These are phyloP conservation scores for Mycena leptocephala DNA, from an alignment of 768 basidiomycete genomes.

Conservation along the genomic window DNA sequence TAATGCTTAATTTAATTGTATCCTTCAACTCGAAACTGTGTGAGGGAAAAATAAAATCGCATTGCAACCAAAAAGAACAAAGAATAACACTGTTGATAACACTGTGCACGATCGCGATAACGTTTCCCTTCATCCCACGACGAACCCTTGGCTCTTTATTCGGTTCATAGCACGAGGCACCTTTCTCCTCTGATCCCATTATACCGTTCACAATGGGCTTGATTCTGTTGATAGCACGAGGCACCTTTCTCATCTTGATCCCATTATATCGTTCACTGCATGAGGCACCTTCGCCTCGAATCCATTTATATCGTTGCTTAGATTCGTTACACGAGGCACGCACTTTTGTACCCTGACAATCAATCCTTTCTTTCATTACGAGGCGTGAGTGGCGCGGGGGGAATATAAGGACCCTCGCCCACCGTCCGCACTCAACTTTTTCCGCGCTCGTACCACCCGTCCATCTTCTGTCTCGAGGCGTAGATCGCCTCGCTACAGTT, in stretches of 20 bases:
- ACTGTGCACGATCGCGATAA: background rate
- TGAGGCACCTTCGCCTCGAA: background rate
- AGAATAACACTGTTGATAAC: background rate
- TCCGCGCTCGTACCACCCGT: background rate
- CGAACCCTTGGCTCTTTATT: background rate
- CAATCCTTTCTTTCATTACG: background rate
- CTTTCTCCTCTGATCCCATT: too few relatives aligned
- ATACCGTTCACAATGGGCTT: too few relatives aligned
- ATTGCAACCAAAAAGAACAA: background rate
- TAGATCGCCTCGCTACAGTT: background rate
- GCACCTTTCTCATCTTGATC: too few relatives aligned
- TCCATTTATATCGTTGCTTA: too few relatives aligned
- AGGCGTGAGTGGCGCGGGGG: background rate
- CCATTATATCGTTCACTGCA: too few relatives aligned
- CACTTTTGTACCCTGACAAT: background rate
- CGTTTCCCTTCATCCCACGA: background rate
- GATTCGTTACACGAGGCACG: background rate
- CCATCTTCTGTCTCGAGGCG: constrained; percentile 8
- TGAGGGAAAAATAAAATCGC: background rate
- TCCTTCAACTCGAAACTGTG: background rate
- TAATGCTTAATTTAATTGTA: background rate
- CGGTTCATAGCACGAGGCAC: too few relatives aligned
- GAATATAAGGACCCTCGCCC: background rate
- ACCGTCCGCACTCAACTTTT: background rate
- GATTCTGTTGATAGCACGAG: too few relatives aligned